Evolutionary conservation across 73 alveolate genomes (phyloP).

Genomic region (Paramecium octaurelia): DNA sequence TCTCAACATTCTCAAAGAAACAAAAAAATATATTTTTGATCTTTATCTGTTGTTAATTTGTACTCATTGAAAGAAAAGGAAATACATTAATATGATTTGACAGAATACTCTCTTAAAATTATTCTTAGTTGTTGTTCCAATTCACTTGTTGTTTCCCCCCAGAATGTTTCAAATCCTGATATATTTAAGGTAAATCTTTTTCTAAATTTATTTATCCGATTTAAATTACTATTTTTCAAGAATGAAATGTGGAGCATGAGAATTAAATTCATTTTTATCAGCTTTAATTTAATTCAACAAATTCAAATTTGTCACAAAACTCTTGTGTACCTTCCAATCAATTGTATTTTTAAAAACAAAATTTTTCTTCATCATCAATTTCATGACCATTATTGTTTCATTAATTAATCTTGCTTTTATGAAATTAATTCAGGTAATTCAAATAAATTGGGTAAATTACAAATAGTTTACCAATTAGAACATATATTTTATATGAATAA

Average conservation of each 20-base stretch:
- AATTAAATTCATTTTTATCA: not conserved
- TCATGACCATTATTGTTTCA: not conserved
- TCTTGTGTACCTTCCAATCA: not conserved
- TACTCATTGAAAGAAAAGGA: not conserved
- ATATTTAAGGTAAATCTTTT: not conserved
- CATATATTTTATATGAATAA: not conserved
- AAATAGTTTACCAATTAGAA: not conserved
- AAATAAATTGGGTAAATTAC: not conserved
- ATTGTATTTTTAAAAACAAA: not conserved
- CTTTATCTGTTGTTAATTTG: not conserved
- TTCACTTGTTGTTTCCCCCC: not conserved
- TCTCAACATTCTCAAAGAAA: not conserved
- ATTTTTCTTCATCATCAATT: not conserved
- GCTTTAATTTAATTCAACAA: not conserved
- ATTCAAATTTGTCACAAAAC: not conserved
- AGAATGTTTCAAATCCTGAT: not conserved
- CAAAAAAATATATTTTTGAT: not conserved
- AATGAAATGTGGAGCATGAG: not conserved
- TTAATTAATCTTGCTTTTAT: not conserved
- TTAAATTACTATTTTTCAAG: not conserved
- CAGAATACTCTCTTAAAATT: not conserved
- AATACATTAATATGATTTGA: not conserved
- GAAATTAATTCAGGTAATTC: not conserved
- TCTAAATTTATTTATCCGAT: not conserved
- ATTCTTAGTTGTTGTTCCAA: not conserved